phyloP scores from a whole-genome alignment of 1,284 basidiomycete genomes.

The Apiotrichum laibachii region DNA sequence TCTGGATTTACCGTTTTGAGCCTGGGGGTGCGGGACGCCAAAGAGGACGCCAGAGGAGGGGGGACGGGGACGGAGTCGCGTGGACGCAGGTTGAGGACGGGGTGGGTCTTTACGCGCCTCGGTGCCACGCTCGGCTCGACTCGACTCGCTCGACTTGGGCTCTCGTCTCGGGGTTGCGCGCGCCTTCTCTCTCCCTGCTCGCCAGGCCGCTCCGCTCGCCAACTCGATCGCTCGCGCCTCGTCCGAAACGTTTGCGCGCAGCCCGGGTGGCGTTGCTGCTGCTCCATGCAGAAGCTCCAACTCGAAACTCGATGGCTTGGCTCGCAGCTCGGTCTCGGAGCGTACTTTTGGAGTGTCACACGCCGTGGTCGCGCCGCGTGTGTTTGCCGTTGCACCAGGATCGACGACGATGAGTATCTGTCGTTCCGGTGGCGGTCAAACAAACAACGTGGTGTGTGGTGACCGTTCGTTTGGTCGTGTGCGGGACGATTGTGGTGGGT shows the following conservation, averaged over 20 bases:
- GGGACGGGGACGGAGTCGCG: background rate
- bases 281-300: too few relatives aligned
- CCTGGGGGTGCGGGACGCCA: background rate
- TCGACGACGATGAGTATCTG: conserved; percentile 1
- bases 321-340: too few relatives aligned
- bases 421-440: background rate
- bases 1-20: conserved; percentile 2
- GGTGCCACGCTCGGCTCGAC: conserved; percentile 22
- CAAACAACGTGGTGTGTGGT: too few relatives aligned
- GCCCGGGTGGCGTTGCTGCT: too few relatives aligned
- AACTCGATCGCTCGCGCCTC: background rate
- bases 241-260: too few relatives aligned
- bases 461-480: background rate
- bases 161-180: background rate
- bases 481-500: background rate
- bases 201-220: background rate
- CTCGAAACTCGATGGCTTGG: too few relatives aligned
- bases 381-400: background rate
- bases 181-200: background rate
- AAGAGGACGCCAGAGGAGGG: too few relatives aligned
- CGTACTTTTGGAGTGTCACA: too few relatives aligned
- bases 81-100: background rate
- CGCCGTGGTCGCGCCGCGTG: too few relatives aligned
- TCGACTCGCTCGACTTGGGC: background rate
- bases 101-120: conserved; percentile 21